Evolutionary conservation across 345 rosid species (phyloP).

Genomic region (Pugionium cornutum): DNA sequence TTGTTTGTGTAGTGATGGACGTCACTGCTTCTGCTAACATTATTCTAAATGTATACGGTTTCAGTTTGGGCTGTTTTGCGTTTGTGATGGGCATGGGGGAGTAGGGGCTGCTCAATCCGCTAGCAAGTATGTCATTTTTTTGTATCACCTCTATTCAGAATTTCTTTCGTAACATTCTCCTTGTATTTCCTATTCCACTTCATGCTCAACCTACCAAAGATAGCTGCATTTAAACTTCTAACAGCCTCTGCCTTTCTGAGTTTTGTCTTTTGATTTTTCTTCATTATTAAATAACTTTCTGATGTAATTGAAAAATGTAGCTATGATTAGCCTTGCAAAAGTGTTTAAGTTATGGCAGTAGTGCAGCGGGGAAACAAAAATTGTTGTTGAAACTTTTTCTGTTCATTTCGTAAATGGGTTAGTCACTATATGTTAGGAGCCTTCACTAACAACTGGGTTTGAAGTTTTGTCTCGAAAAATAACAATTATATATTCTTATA

Average conservation of each 20-base stretch:
- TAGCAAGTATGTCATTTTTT: constrained; percentile 68
- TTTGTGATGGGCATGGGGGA: constrained; percentile 99
- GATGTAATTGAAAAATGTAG: not conserved
- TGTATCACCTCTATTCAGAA: not conserved
- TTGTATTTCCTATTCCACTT: constrained; percentile 2
- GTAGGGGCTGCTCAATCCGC: constrained; percentile 86
- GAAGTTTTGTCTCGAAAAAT: constrained; percentile 21
- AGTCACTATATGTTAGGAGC: constrained; percentile 19
- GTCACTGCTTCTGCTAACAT: constrained; percentile 30
- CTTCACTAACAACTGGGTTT: constrained; percentile 16
- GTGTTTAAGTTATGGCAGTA: constrained; percentile 17
- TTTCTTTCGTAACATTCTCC: not conserved
- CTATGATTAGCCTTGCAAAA: constrained; percentile 22
- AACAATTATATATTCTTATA: constrained; percentile 9
- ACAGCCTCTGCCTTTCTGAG: constrained; percentile 7
- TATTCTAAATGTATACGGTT: constrained; percentile 24
- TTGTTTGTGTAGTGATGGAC: constrained; percentile 22
- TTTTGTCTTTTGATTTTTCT: constrained; percentile 12
- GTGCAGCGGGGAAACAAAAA: constrained; percentile 11
- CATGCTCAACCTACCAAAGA: constrained; percentile 20
- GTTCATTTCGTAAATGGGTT: constrained; percentile 23
- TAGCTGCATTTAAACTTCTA: constrained; percentile 6
- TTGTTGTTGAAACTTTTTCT: constrained; percentile 19
- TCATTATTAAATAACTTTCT: constrained; percentile 5
- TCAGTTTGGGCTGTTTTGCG: constrained; percentile 94